Evolutionary conservation across 78 protist genomes (phyloP).

Genomic region (Guillardia theta): DNA sequence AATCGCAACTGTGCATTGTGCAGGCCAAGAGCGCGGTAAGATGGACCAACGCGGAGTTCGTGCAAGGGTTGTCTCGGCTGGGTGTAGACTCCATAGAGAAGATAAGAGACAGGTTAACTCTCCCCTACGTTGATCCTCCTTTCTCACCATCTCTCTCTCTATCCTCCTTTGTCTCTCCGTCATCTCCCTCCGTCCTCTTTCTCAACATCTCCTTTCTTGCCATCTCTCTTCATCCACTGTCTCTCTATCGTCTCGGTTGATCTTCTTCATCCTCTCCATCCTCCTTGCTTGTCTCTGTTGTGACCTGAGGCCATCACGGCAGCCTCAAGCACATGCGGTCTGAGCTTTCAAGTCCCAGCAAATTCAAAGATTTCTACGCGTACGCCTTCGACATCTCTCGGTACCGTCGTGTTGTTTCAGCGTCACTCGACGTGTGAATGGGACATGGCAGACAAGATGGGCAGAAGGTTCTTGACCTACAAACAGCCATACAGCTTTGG

Average conservation of each 20-base stretch:
- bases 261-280: neutral
- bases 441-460: too few species aligned
- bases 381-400: constrained; percentile 12
- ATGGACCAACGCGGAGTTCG: neutral
- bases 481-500: neutral
- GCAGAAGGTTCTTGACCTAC: neutral
- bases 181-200: neutral
- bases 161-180: neutral
- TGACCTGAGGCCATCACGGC: too few species aligned
- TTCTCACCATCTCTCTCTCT: neutral
- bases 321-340: neutral
- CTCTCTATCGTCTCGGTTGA: too few species aligned
- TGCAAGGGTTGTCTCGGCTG: neutral
- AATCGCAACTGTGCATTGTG: neutral
- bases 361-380: neutral
- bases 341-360: neutral
- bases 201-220: neutral
- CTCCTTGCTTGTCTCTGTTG: too few species aligned
- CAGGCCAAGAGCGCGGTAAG: neutral
- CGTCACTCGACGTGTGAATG: too few species aligned
- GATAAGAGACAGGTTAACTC: neutral
- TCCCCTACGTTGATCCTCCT: neutral
- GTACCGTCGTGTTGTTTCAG: too few species aligned
- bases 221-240: neutral
- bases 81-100: neutral